Evolutionary conservation across 1,284 basidiomycete genomes (phyloP).

Genomic region (Apiotrichum brassicae): DNA sequence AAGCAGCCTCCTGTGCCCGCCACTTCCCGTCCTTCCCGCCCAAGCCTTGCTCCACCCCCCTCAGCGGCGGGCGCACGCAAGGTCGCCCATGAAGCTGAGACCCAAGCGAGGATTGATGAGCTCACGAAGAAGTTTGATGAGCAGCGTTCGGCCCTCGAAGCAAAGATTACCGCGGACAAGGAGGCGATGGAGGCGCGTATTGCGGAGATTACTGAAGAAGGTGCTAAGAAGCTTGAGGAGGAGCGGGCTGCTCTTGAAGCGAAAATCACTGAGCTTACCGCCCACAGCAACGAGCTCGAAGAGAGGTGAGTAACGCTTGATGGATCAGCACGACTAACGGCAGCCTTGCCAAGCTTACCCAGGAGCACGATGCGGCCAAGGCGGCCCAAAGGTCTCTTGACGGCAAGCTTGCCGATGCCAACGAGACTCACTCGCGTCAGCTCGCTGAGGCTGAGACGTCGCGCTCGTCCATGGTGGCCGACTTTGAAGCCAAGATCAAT

Average conservation of each 20-base stretch:
- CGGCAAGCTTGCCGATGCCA: constrained; percentile 13
- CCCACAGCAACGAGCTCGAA: constrained; percentile 21
- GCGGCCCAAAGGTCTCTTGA: constrained; percentile 3
- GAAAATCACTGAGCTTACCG: constrained; percentile 17
- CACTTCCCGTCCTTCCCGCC: constrained; percentile 2
- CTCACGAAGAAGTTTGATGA: constrained; percentile 17
- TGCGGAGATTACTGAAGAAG: constrained; percentile 6
- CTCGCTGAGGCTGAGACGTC: constrained; percentile 6
- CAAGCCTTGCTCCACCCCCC: constrained; percentile 6
- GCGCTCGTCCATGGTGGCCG: constrained; percentile 1
- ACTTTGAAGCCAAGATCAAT: constrained; percentile 12
- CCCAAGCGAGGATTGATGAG: constrained; percentile 12
- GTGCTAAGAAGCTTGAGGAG: constrained; percentile 10
- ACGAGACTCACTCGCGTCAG: constrained; percentile 6
- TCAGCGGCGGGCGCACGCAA: constrained; percentile 1
- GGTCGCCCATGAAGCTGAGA: constrained; percentile 9
- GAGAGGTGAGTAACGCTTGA: constrained; percentile 29
- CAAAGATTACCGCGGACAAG: constrained; percentile 12
- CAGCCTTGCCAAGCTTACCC: constrained; percentile 10
- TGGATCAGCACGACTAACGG: too few relatives aligned
- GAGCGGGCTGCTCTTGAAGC: constrained; percentile 21
- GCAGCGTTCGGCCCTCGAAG: constrained; percentile 21
- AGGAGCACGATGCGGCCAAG: constrained; percentile 8
- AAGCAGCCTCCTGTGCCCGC: constrained; percentile 1
- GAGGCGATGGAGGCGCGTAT: constrained; percentile 6